Evolutionary conservation across 345 rosid genomes (phyloP).

Genomic region (Citrus glauca): DNA sequence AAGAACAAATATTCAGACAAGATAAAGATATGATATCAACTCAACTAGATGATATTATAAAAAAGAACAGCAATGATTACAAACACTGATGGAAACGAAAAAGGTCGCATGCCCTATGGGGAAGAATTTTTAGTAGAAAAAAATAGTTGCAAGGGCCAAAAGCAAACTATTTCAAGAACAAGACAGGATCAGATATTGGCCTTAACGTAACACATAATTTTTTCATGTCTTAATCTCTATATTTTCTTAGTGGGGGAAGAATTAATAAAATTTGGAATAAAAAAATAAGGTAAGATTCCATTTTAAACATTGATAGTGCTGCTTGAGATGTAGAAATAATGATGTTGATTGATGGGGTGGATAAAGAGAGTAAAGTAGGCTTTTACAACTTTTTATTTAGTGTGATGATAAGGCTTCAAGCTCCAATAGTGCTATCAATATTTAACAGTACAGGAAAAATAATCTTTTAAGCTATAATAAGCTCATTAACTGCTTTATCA

Average conservation of each 20-base stretch:
- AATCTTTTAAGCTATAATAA: neutral
- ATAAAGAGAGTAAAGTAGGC: neutral
- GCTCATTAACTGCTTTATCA: neutral
- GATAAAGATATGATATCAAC: conserved; percentile 20
- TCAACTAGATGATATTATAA: conserved; percentile 22
- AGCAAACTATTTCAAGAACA: conserved; percentile 17
- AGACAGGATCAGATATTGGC: conserved; percentile 14
- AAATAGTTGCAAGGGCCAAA: conserved; percentile 13
- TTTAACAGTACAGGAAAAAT: conserved; percentile 2
- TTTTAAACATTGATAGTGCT: conserved; percentile 13
- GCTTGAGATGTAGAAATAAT: conserved; percentile 24
- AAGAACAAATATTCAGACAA: neutral
- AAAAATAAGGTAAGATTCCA: conserved; percentile 18
- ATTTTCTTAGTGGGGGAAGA: conserved; percentile 19
- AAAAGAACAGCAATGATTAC: conserved; percentile 28
- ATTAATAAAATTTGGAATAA: neutral
- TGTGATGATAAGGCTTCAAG: conserved; percentile 5
- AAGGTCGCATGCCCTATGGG: conserved; percentile 26
- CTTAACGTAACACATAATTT: neutral
- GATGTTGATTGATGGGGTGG: conserved; percentile 32
- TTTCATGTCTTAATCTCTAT: conserved; percentile 14
- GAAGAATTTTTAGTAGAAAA: conserved; percentile 12
- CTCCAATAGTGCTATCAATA: neutral
- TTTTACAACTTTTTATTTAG: conserved; percentile 2
- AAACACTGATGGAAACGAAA: conserved; percentile 20